Base-by-base conservation (phyloP, 1,139 yeast species). In the Pichia sp. region DNA sequence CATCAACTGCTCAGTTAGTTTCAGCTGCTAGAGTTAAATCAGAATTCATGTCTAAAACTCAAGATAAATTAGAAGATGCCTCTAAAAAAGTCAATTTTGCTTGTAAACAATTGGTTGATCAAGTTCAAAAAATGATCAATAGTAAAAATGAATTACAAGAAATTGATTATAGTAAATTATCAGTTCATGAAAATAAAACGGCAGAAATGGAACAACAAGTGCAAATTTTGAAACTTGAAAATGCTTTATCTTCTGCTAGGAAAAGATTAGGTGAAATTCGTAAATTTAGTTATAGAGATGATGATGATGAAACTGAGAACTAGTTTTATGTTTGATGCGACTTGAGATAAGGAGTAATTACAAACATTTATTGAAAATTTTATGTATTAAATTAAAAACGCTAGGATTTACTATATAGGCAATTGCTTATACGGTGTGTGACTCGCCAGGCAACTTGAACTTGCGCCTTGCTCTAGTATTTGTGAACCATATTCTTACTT, bases 201-300 rank as follows among this genome's bases (percentile, higher is more conserved):
- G 72, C 78, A 23, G 94, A 89, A 57, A 85, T 86, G 95, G 95
- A 86, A 56, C 96, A 86, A 61, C 96, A 86, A 60, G 95, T 88
- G 12, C 89, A 84, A 59, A 88, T 86, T 36, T 70, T 86, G 61
- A 84, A 84, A 61, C 67, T 86, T 47, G 96, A 86, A 56, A 84
- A 84, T 53, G 74, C 80, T 45, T 67, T 85, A 52, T 66, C 67
- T 39, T 60, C 75, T 11, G 94, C 96, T 1, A 73, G 96, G 59
- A 84, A 83, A 63, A 74, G 84, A 55, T 68, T 86, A 48, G 94
- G 94, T 26, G 95, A 84, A 53, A 86, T 86, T 49, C 71, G 96
- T 61, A 84, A 82, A 62, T 79, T 72, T 44, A 82, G 84, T 36
- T 81, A 81, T 53, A 68, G 69, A 43, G 82, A 78, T 52, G 84